Base-by-base conservation (phyloP, 805 yeast species). In the Candida germanica region DNA sequence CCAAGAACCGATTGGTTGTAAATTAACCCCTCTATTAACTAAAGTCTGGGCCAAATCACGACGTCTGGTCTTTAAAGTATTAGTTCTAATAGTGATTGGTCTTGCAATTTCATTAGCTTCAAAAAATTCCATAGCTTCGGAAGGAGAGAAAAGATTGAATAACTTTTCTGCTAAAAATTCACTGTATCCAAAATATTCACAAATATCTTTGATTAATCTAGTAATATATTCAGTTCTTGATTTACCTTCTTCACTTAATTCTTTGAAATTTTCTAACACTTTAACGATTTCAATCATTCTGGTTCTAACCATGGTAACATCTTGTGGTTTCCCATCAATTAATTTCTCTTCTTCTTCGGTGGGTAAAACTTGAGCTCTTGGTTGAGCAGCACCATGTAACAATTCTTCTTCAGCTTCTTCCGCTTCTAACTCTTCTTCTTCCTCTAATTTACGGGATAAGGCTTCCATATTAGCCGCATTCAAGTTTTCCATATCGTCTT, bases 51-150 rank as follows among this genome's bases (percentile, higher is more conserved):
- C 97, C 50, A 93, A 75, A 53, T 93, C 97, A 61, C 98, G 79
- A 59, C 98, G 83, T 66, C 96, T 82, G 4, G 98, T 85, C 54
- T 83, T 86, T 47, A 93, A 71, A 12, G 98, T 93, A 63, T 93
- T 93, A n/a, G 98, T 89, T 72, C 99, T 83, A 51, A 93, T 89
- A 14, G 98, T 93, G 39, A 93, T 75, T 32, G 99, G 99, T 60
- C 99, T 78, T 21, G 95, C 84, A 38, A 91, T 86, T 67, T 93
- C 99, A 64, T 93, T 93, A 23, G 98, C 98, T 69, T 93, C 99
- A 51, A 93, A 93, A 56, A 93, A 93, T 63, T 93, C 99, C 75
- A 93, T 77, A 10, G 98, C 98, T 69, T 93, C 99, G 8, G 93
- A 74, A 26, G 98, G 97, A 13, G 94, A 78, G 58, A 93, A 93